Evolutionary conservation across 225 moss, liverwort and hornwort species (phyloP).

Genomic region (Asterella californica): DNA sequence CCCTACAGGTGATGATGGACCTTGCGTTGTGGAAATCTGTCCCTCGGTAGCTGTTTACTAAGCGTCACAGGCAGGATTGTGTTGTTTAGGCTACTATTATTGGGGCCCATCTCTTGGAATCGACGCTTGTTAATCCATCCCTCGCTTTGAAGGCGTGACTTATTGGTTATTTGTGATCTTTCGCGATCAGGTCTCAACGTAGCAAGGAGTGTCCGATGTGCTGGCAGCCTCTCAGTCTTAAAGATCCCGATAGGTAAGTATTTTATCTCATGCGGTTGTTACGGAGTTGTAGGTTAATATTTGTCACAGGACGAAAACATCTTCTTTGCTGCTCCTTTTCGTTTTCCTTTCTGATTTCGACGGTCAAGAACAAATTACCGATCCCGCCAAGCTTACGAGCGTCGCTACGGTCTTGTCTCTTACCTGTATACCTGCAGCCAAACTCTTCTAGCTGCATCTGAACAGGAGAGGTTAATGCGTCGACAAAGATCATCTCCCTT

Average conservation of each 20-base stretch:
- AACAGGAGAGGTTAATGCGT: constrained; percentile 58
- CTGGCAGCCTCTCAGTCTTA: constrained; percentile 67
- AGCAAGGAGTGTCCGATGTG: constrained; percentile 91
- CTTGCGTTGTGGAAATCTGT: neutral
- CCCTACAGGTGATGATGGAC: neutral
- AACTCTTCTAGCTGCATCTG: constrained; percentile 60
- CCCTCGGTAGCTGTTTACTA: neutral
- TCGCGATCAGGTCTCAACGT: constrained; percentile 57
- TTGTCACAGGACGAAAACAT: neutral
- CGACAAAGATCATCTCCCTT: constrained; percentile 51
- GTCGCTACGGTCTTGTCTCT: neutral
- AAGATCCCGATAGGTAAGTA: constrained; percentile 65
- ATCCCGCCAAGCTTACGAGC: neutral
- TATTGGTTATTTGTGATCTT: neutral
- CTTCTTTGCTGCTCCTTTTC: no score
- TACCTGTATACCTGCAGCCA: constrained; percentile 37
- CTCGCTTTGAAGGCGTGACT: neutral
- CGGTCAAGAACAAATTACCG: neutral
- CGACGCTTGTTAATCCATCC: neutral
- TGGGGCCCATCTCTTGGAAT: neutral
- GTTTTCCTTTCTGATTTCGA: no score
- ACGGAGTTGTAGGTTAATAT: neutral
- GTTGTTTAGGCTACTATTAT: neutral
- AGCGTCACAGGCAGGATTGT: neutral
- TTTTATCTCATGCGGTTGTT: neutral